Evolutionary conservation across 1,139 yeast genomes (phyloP), one percentile per base, ranked within the genome.

Genomic region (Blastobotrys illinoisensis): DNA sequence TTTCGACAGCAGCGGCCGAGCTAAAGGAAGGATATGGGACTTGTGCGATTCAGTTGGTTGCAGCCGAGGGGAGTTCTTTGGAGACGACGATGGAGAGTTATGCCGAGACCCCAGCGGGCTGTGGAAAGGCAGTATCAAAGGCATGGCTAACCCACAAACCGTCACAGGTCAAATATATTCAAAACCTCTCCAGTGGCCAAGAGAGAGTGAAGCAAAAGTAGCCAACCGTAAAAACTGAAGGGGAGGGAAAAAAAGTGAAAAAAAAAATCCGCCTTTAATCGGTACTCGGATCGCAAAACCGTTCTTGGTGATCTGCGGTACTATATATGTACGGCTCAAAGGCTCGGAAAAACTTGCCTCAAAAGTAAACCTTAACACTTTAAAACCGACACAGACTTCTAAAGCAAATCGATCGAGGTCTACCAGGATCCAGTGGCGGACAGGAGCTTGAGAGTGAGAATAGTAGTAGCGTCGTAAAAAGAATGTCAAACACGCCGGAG

Each of bases 1-100:
- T 46, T 52, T 52, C 16, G 47, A 23, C 26, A 55, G 44, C 48
- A 52, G 47, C 18, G 57, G 57, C 32, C 54, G 46, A 5, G 51
- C 55, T 7, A 47, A 6, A 1, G 40, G 40, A 14, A 32, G 40
- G 7, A 32, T 32, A 32, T 32, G 40, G 40, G 40, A 32, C 16
- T 32, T 32, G 14, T 3, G 40, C 40, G 40, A 32, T 5, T 32
- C 40, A 16, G 40, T 32, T 5, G 50, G 49, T 9, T 32, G 18
- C 20, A 52, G 46, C 36, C 48, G 36, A 1, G 54, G 54, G 4
- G 54, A 52, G 9, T 23, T 24, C 36, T 51, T 24, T 2, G 45
- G 48, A 21, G 54, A 52, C 11, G 26, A 19, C 1, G 49, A 13
- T 1, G 54, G 54, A 5, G 54, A 32, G 9, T 23, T 26, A 26